Evolutionary conservation across 306 rosid species (phyloP), one percentile per base, ranked within the genome.

Genomic region (Trifolium repens): DNA sequence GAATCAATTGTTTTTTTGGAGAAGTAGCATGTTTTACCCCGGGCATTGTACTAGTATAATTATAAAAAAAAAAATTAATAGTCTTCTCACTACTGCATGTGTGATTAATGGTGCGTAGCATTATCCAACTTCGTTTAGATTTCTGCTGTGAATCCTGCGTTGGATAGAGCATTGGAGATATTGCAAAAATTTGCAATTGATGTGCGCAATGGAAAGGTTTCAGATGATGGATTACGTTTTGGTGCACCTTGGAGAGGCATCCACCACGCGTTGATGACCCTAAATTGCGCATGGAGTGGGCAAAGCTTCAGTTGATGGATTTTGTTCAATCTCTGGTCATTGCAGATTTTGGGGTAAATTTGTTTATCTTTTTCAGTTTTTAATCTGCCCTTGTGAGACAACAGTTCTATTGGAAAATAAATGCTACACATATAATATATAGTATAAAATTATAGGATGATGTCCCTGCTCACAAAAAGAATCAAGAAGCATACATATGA

Each of bases 161-260:
- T 94, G 98, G 96, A 94, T 77, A 83, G 74, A 84, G 97, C 97
- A 40, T 42, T 89, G 86, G 88, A 77, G 71, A 82, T 94, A 66
- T 77, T 94, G 86, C 96, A 91, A 47, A 86, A 85, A 58, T 90
- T 89, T 87, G 96, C 93, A 24, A 50, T 50, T 79, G 94, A 89
- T 82, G 96, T 87, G 44, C 76, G 8, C 35, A 82, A 60, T 19
- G 97, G 98, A 67, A 83, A 86, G 66, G 67, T 92, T 78, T 74
- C 92, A 17, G 84, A 90, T 77, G 98, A 92, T 65, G 82, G 19
- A 84, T 81, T 96, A 78, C 92, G 97, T 44, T 90, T 92, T 83
- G 99, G 98, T 32, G 97, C 99, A 67, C 93, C 99, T 69, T 96
- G 99, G 99, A 92, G n/a, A n/a, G 98, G 87, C 93, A 90, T 85